Base-by-base conservation (phyloP, 495 filamentous ascomycete species). In the Sporormia fimetaria region DNA sequence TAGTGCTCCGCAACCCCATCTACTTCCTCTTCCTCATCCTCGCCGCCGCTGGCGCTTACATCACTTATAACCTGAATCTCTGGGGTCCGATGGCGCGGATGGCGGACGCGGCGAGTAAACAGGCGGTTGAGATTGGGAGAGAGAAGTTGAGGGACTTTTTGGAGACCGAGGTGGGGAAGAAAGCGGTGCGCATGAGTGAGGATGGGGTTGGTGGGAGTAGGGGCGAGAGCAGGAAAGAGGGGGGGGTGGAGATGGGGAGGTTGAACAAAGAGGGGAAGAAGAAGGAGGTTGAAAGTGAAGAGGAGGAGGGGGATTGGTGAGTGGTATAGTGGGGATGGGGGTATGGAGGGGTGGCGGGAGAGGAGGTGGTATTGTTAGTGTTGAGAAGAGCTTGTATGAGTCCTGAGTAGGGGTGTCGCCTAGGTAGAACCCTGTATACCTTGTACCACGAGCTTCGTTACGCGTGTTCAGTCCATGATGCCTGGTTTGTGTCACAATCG, bases 1-100 rank as follows among this genome's bases (percentile, higher is more conserved):
- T 41, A 93, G 90, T 98, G 3, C 68, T 96, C 21, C 81, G 87
- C 34, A 95, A 94, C 61, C 90, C 90, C 0, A 63, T 87, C 18
- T 87, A 94, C 59, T 95, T 95, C 68, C 65, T 95, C 55, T 73
- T 95, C 52, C 63, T 98, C 12, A 73, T 94, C 46, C 60, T 94
- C 18, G 62, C 78, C 17, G 80, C 70, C 21, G 71, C 78, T 15
- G 83, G 72, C 17, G 80, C 78, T 10, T 98, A 96, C 53, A 67
- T 95, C 16, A 87, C 87, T 14, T 94, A 88, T 58, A 83, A 73
- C 21, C 80, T 96, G 37, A 95, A 95, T 55, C 75, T 98, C 6
- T 87, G 90, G 71, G 87, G 90, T 2, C 92, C 90, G 1, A 96
- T 98, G 67, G 63, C 87, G 45, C 84, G 88, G 52, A 93, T 98